Base-by-base conservation (phyloP, 495 filamentous ascomycete species). In the Aspergillus carlsbadensis region DNA sequence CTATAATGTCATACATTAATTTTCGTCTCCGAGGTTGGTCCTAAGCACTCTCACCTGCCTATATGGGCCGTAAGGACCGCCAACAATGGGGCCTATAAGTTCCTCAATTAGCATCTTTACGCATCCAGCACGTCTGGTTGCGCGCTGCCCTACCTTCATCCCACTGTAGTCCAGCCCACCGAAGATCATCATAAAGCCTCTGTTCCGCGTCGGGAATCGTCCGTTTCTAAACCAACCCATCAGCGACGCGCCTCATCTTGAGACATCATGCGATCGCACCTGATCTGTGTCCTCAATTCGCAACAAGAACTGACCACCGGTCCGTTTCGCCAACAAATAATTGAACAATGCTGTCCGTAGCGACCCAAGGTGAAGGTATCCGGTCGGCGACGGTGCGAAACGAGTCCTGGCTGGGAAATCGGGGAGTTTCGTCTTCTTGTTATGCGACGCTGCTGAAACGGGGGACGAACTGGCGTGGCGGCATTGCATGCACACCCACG, bases 211-310 rank as follows among this genome's bases (percentile, higher is more conserved):
- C 90, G 2, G 78, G 73, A 22, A 97, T 85, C 13, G 87, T 89
- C 60, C 89, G 80, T 84, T 85, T 90, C 88, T 91, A 67, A 45
- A 58, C 17, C 21, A 34, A 43, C 18, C 42, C 33, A 60, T 82
- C 63, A 80, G 75, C 67, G 37, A 37, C 33, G 10, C 31, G 34
- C 36, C 15, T 39, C 10, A 13, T 44, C 13, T n/a, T 43, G 10
- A 29, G 29, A 31, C 21, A 20, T 8, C 14, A 46, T 22, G 22
- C 40, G 13, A 36, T 64, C 78, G 42, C 65, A 96, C 92, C 82
- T 90, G 86, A 75, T 98, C 94, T 34, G 94, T 98, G 66, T 98
- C 94, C 77, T 98, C 94, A 59, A 98, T 84, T 46, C 94, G 84
- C 29, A 98, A 71, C 4, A 98, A 63, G 61, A 98, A 98, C 72